Conservation (phyloP, 306 rosid genomes). For the Benincasa hispida region DNA sequence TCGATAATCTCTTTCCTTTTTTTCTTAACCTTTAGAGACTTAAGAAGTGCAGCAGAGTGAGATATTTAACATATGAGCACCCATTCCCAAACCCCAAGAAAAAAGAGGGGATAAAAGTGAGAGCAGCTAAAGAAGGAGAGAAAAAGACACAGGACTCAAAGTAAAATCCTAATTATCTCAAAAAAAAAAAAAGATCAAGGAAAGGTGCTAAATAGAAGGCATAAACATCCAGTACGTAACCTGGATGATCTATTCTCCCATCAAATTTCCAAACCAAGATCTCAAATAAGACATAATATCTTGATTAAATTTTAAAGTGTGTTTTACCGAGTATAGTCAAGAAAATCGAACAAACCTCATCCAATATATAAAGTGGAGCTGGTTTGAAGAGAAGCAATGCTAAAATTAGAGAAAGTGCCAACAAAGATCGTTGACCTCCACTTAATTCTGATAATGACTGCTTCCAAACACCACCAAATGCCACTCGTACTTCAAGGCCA, state of each 20-base stretch:
- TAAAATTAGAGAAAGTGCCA: constrained; percentile 85
- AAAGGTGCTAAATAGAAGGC: neutral
- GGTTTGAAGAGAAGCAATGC: constrained; percentile 96
- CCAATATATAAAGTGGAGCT: constrained; percentile 92
- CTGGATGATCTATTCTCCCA: neutral
- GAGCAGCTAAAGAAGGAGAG: neutral
- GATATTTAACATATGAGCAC: neutral
- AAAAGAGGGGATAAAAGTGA: neutral
- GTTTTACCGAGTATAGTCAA: neutral
- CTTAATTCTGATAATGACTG: constrained; percentile 94
- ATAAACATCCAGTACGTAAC: neutral
- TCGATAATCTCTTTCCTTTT: neutral
- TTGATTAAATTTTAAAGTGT: neutral
- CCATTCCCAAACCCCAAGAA: neutral
- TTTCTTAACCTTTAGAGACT: neutral
- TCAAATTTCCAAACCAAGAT: neutral
- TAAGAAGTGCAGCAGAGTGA: neutral
- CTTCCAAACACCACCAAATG: constrained; percentile 96
- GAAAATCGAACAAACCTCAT: constrained; percentile 47
- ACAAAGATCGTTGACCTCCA: constrained; percentile 97
- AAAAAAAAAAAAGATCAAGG: neutral
- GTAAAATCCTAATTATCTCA: neutral
- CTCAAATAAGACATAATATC: neutral
- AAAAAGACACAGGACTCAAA: neutral
- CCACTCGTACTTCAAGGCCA: constrained; percentile 96